phyloP scores from a whole-genome alignment of 108 stramenopile species.

The Skeletonema potamos region DNA sequence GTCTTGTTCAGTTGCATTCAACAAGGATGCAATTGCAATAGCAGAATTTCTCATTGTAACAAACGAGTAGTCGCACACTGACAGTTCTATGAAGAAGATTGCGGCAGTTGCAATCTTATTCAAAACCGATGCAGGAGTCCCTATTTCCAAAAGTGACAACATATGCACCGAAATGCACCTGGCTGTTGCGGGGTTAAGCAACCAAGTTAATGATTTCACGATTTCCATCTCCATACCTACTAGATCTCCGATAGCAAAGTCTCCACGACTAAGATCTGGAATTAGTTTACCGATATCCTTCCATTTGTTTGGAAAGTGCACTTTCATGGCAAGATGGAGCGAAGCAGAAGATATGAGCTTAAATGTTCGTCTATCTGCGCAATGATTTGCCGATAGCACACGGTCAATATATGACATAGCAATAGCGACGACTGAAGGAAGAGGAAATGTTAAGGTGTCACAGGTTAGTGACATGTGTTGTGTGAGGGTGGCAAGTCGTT shows the following conservation, averaged over 20 bases:
- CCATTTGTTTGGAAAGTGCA: constrained; percentile 53
- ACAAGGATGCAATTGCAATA: constrained; percentile 60
- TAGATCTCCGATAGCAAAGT: constrained; percentile 63
- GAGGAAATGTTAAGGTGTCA: background rate
- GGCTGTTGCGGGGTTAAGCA: constrained; percentile 72
- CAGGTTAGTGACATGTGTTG: background rate
- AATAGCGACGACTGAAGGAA: constrained; percentile 35
- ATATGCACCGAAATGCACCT: constrained; percentile 32
- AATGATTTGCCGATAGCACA: constrained; percentile 25
- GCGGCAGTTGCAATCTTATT: constrained; percentile 25
- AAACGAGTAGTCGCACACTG: constrained; percentile 70
- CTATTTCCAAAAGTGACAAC: constrained; percentile 26
- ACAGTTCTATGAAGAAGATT: constrained; percentile 65
- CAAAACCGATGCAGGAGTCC: constrained; percentile 7
- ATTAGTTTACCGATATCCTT: constrained; percentile 53
- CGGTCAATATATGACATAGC: constrained; percentile 53
- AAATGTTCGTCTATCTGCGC: constrained; percentile 64
- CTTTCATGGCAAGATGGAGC: constrained; percentile 78
- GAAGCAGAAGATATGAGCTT: constrained; percentile 78
- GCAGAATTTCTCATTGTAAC: constrained; percentile 41
- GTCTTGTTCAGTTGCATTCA: constrained; percentile 55
- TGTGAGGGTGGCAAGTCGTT: background rate
- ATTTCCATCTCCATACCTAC: constrained; percentile 66
- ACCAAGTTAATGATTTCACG: constrained; percentile 63
- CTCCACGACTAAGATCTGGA: constrained; percentile 76